Conservation (phyloP, 2,329 filamentous ascomycete genomes). For the Penicillium concentricum region DNA sequence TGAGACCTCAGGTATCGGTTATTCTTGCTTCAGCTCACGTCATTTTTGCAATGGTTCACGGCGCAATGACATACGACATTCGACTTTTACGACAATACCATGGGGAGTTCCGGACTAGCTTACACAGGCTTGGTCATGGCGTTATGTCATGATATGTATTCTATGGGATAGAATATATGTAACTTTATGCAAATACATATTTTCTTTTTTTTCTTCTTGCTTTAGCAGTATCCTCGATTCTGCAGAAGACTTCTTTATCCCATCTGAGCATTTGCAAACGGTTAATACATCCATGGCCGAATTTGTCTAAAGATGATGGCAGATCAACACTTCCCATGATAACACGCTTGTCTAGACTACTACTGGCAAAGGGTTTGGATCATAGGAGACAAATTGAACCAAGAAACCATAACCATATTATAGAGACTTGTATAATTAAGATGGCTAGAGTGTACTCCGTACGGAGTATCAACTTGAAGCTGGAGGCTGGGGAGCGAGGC, state of each 20-base stretch:
- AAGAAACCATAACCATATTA: background rate
- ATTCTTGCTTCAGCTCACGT: background rate
- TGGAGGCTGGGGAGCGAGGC: background rate
- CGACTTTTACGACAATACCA: constrained; percentile 5
- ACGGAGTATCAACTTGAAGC: background rate
- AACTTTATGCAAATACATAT: background rate
- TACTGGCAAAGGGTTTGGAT: constrained; percentile 7
- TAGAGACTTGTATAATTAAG: background rate
- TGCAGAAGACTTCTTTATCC: constrained; percentile 8
- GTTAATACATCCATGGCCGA: constrained; percentile 33
- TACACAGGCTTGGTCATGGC: background rate
- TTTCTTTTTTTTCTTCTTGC: background rate
- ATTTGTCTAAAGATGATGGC: constrained; percentile 52
- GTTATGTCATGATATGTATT: constrained; percentile 6
- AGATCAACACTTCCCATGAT: constrained; percentile 33
- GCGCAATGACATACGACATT: constrained; percentile 8
- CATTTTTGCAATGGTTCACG: constrained; percentile 13
- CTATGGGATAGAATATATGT: background rate
- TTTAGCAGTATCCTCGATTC: background rate
- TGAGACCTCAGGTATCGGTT: background rate
- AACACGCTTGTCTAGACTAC: constrained; percentile 11
- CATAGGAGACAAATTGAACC: constrained; percentile 10
- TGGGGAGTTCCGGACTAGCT: constrained; percentile 13
- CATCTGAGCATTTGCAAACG: constrained; percentile 40
- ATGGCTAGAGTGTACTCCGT: background rate